Evolutionary conservation across 495 filamentous ascomycete genomes (phyloP).

Genomic region (Neurospora sp.): DNA sequence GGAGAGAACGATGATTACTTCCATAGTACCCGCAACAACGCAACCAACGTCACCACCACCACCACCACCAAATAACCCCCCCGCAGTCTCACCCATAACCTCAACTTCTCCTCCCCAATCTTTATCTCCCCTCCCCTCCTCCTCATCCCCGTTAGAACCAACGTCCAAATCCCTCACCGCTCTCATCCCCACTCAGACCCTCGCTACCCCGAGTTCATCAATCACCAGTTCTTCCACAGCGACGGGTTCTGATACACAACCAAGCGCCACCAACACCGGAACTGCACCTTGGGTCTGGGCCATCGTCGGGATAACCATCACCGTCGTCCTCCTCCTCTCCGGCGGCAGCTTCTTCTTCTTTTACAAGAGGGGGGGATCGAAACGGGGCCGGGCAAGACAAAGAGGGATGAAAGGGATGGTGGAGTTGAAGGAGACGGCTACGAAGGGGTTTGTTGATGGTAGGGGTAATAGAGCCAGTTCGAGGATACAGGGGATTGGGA

Average conservation of each 20-base stretch:
- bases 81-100: background rate
- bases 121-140: background rate
- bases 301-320: background rate
- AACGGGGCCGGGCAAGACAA: background rate
- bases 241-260: no score
- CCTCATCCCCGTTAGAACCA: background rate
- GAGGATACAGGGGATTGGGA: background rate
- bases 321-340: background rate
- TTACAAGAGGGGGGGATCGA: background rate
- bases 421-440: background rate
- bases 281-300: background rate
- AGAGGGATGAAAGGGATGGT: background rate
- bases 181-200: background rate
- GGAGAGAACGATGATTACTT: background rate
- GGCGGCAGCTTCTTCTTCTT: background rate
- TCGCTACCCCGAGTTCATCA: background rate
- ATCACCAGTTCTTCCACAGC: no score
- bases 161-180: background rate
- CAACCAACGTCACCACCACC: background rate
- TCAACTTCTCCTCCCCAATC: background rate
- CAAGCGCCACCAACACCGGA: background rate
- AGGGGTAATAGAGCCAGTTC: background rate
- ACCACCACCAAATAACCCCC: background rate
- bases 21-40: background rate
- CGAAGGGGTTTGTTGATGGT: background rate